Conservation (phyloP, 495 filamentous ascomycete genomes). For the Coniosporium apollinis region DNA sequence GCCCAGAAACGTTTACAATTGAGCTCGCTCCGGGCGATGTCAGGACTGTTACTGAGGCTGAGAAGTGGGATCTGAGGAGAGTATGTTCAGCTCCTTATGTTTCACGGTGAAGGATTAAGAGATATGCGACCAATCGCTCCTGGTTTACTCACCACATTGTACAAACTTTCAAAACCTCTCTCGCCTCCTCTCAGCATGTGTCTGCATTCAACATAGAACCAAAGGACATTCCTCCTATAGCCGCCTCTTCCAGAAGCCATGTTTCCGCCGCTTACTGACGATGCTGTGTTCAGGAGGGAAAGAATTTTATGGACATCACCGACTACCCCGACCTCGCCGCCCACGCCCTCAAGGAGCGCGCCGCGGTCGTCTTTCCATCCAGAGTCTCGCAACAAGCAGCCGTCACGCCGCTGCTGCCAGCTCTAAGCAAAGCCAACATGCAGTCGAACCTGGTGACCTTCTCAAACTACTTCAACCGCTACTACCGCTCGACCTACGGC, state of each 20-base stretch:
- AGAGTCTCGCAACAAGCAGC: conserved; percentile 47
- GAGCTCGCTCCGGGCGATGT: conserved; percentile 83
- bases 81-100: conserved; percentile 31
- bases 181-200: too few species aligned
- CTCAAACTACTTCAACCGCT: conserved; percentile 70
- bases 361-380: conserved; percentile 43
- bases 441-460: conserved; percentile 57
- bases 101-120: too few species aligned
- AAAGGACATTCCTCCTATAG: too few species aligned
- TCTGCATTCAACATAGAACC: too few species aligned
- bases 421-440: conserved; percentile 66
- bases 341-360: conserved; percentile 16
- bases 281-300: conserved; percentile 41
- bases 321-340: conserved; percentile 42
- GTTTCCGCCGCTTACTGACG: not conserved
- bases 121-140: too few species aligned
- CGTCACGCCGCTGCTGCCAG: conserved; percentile 47
- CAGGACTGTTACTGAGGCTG: conserved; percentile 75
- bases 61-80: conserved; percentile 81
- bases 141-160: too few species aligned
- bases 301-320: conserved; percentile 93
- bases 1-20: too few species aligned
- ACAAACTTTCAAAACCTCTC: too few species aligned
- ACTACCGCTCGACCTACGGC: conserved; percentile 76
- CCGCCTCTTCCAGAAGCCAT: not conserved